Percentiles rank a stretch among this genome's conserved stretches.
These are phyloP conservation scores for Penicillium olsonii DNA, from an alignment of 2,329 filamentous ascomycete genomes.

Conservation along the genomic window DNA sequence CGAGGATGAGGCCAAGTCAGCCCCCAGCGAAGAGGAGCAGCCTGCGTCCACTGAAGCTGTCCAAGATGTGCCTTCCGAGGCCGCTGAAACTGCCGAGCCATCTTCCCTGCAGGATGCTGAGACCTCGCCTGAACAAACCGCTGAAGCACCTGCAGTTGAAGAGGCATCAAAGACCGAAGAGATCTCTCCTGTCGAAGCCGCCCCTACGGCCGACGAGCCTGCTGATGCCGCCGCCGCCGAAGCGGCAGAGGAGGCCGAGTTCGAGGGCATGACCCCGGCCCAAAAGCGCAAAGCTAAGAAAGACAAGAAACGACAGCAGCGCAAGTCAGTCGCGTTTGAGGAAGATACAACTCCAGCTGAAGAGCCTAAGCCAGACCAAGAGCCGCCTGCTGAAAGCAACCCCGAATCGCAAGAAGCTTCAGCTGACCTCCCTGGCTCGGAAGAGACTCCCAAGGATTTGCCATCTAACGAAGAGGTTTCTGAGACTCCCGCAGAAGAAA, in stretches of 20 bases:
- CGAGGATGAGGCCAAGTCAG: neutral
- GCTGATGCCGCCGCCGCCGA: neutral
- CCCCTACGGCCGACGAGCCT: constrained; percentile 1
- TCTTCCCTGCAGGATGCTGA: neutral
- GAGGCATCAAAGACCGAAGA: constrained; percentile 7
- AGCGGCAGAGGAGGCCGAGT: constrained; percentile 6
- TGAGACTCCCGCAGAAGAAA: neutral
- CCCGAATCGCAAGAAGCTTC: neutral
- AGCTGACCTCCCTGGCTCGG: neutral
- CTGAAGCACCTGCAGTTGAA: neutral
- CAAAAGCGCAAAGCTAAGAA: constrained; percentile 22
- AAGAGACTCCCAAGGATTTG: constrained; percentile 6
- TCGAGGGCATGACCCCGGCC: constrained; percentile 12
- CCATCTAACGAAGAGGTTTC: neutral
- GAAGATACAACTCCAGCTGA: constrained; percentile 1
- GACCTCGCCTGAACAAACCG: neutral
- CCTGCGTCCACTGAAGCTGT: neutral
- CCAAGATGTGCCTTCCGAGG: neutral
- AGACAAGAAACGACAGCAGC: constrained; percentile 24
- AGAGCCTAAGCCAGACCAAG: constrained; percentile 9
- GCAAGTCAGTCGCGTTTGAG: constrained; percentile 22
- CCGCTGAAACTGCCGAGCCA: too few species aligned
- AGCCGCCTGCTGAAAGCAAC: neutral
- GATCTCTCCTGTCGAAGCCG: neutral
- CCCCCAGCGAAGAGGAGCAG: neutral